Conservation (phyloP, 169 alveolate genomes). For the Perkinsus olseni region DNA sequence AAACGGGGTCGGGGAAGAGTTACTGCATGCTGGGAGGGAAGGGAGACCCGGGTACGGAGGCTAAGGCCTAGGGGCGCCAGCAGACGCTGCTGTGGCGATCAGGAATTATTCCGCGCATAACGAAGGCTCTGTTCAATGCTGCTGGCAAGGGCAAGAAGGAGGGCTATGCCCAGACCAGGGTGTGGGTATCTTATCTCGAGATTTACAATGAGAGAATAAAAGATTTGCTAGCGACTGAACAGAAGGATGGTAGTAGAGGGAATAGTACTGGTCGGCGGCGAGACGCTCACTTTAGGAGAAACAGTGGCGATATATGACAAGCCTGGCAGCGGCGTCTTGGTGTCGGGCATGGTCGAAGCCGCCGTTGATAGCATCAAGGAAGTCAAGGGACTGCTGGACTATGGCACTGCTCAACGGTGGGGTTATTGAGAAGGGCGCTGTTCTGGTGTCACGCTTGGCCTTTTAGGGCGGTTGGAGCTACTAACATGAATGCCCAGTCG, state of each 20-base stretch:
- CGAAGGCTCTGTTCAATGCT: background rate
- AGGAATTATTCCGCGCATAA: background rate
- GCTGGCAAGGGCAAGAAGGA: background rate
- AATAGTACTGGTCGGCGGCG: background rate
- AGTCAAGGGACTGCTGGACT: constrained; percentile 38
- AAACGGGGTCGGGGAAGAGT: constrained; percentile 12
- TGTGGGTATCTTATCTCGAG: constrained; percentile 33
- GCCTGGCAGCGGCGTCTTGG: constrained; percentile 24
- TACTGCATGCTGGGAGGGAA: constrained; percentile 10
- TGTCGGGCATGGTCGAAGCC: constrained; percentile 32
- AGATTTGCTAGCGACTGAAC: constrained; percentile 50
- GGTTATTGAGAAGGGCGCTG: background rate
- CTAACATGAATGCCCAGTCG: constrained; percentile 58
- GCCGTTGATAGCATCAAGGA: constrained; percentile 45
- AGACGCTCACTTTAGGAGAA: background rate
- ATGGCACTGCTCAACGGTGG: constrained; percentile 48
- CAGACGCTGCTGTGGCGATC: background rate
- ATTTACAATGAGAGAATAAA: constrained; percentile 65
- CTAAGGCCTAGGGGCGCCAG: background rate
- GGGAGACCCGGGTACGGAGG: background rate
- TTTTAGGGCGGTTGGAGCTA: constrained; percentile 59
- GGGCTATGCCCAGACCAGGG: background rate
- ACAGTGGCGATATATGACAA: constrained; percentile 39
- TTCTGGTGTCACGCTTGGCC: no score
- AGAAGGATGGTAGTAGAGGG: constrained; percentile 6